Evolutionary conservation across 495 filamentous ascomycete genomes (phyloP).

Genomic region (Talaromyces borbonicus): DNA sequence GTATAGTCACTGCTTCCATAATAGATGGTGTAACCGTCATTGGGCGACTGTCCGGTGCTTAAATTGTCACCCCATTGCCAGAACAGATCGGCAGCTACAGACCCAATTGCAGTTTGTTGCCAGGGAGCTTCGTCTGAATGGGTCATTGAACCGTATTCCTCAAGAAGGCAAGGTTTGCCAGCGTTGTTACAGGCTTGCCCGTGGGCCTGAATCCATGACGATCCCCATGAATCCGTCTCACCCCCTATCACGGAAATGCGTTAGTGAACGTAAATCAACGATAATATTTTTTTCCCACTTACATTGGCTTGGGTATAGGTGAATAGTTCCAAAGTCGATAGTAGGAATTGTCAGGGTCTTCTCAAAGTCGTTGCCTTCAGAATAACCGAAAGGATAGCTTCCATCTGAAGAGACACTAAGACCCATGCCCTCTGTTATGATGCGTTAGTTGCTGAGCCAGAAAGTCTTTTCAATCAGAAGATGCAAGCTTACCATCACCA

Average conservation of each 20-base stretch:
- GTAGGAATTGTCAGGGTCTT: constrained; percentile 39
- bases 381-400: constrained; percentile 45
- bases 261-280: no score
- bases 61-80: constrained; percentile 56
- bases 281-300: no score
- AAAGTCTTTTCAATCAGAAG: not conserved
- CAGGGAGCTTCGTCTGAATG: constrained; percentile 40
- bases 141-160: constrained; percentile 53
- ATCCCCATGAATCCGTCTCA: constrained; percentile 33
- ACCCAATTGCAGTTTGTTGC: constrained; percentile 47
- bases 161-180: constrained; percentile 57
- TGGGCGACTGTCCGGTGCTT: constrained; percentile 44
- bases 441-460: not conserved
- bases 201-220: constrained; percentile 53
- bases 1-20: constrained; percentile 44
- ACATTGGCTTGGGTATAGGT: constrained; percentile 40
- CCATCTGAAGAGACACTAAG: constrained; percentile 31
- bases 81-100: constrained; percentile 47
- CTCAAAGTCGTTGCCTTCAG: constrained; percentile 52
- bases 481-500: constrained; percentile 34
- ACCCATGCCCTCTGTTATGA: constrained; percentile 10
- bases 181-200: constrained; percentile 42
- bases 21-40: constrained; percentile 55
- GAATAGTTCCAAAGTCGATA: constrained; percentile 55
- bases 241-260: constrained; percentile 31